Evolutionary conservation across 78 protist species (phyloP).

Genomic region (Dictyostelium purpureum): DNA sequence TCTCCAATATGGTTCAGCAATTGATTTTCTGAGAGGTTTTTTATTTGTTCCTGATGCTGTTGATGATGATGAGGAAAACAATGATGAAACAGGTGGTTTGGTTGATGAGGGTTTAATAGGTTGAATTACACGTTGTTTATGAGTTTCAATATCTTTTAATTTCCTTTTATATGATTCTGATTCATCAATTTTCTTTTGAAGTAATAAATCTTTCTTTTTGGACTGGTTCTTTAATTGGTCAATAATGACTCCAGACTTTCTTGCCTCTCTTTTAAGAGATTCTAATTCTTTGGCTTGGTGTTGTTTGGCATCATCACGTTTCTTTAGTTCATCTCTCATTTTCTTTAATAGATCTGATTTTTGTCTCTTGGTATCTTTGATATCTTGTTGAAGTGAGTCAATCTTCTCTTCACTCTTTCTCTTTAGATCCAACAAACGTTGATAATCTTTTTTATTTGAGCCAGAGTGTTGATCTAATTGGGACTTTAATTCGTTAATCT

Average conservation of each 20-base stretch:
- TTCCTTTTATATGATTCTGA: constrained; percentile 62
- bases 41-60: not conserved
- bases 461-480: constrained; percentile 49
- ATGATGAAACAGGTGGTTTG: not conserved
- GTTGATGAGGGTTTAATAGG: not conserved
- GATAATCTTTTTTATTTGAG: constrained; percentile 52
- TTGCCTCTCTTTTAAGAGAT: constrained; percentile 39
- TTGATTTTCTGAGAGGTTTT: not conserved
- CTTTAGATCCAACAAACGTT: constrained; percentile 39
- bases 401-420: constrained; percentile 66
- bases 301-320: constrained; percentile 58
- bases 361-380: constrained; percentile 51
- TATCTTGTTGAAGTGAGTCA: constrained; percentile 18
- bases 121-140: constrained; percentile 24
- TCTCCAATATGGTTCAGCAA: constrained; percentile 56
- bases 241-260: constrained; percentile 42
- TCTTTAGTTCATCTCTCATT: constrained; percentile 72
- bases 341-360: constrained; percentile 38
- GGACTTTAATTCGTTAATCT: constrained; percentile 23
- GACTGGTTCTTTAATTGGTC: constrained; percentile 67
- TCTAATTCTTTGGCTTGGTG: constrained; percentile 44
- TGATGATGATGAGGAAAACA: not conserved
- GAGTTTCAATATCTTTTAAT: constrained; percentile 45
- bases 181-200: constrained; percentile 70
- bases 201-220: constrained; percentile 51